Conservation (phyloP, 139 green algal species). For the Ettlia oleoabundans region DNA sequence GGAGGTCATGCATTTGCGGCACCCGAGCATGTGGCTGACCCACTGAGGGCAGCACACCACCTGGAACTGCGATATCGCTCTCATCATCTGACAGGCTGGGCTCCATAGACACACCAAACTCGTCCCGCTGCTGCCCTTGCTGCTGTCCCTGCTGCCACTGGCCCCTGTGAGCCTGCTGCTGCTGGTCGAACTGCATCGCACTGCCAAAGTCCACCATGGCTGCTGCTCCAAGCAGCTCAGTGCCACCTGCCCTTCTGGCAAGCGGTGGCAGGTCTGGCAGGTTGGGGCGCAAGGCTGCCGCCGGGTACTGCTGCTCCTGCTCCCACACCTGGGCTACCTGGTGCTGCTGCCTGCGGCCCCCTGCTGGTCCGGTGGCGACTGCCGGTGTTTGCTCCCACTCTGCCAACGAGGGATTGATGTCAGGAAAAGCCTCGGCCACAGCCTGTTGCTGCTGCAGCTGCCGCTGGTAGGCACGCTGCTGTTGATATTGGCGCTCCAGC, state of each 20-base stretch:
- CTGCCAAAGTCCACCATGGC: not conserved
- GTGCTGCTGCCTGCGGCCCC: not conserved
- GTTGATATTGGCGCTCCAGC: not conserved
- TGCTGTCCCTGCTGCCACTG: not conserved
- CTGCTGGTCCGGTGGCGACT: no score
- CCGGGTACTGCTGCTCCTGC: no score
- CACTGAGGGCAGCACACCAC: not conserved
- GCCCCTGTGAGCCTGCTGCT: not conserved
- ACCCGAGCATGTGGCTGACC: not conserved
- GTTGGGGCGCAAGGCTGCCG: no score
- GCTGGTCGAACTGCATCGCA: not conserved
- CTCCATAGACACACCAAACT: conserved; percentile 27
- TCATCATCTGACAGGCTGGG: conserved; percentile 34
- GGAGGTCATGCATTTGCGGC: not conserved
- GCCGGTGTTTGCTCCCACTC: no score
- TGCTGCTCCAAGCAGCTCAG: not conserved
- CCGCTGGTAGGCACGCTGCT: not conserved
- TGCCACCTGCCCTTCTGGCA: no score
- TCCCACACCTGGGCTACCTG: not conserved
- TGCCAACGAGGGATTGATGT: not conserved
- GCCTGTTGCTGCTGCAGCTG: not conserved
- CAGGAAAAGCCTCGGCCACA: not conserved
- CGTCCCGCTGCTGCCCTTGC: not conserved
- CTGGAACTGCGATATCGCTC: not conserved
- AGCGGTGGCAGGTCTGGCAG: no score